Conservation (phyloP, 2,329 filamentous ascomycete genomes). For the Knufia fluminis region DNA sequence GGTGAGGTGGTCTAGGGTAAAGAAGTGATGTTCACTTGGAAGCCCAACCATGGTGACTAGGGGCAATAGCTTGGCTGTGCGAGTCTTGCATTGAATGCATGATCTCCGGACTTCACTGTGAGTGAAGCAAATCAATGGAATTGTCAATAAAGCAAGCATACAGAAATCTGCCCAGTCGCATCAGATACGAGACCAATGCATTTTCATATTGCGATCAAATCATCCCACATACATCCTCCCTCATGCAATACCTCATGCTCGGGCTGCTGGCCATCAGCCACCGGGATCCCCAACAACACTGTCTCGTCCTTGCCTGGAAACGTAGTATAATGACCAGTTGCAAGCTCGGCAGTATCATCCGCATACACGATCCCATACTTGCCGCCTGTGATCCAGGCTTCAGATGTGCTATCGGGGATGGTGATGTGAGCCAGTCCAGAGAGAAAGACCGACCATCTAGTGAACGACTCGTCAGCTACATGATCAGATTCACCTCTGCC, state of each 20-base stretch:
- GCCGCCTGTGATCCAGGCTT: constrained; percentile 33
- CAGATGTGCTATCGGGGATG: constrained; percentile 31
- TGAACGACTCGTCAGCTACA: neutral
- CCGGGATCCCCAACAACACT: constrained; percentile 31
- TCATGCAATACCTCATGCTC: constrained; percentile 31
- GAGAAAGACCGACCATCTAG: constrained; percentile 31
- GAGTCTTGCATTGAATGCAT: no score
- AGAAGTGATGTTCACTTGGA: no score
- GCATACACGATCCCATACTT: constrained; percentile 36
- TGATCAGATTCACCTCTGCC: neutral
- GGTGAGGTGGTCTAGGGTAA: no score
- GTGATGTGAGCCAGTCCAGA: constrained; percentile 36
- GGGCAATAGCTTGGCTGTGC: no score
- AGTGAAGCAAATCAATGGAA: no score
- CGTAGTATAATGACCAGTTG: constrained; percentile 34
- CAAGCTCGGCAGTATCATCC: constrained; percentile 36
- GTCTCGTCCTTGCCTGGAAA: constrained; percentile 35
- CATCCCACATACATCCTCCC: constrained; percentile 6
- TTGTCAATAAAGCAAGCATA: no score
- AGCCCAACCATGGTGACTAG: no score
- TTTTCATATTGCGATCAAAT: constrained; percentile 1
- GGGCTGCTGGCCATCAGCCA: constrained; percentile 28
- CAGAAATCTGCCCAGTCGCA: no score
- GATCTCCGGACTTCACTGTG: no score
- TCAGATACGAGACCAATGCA: no score